Conservation (phyloP, 257 asterid species). For the Parsonsia alboflavescens region DNA sequence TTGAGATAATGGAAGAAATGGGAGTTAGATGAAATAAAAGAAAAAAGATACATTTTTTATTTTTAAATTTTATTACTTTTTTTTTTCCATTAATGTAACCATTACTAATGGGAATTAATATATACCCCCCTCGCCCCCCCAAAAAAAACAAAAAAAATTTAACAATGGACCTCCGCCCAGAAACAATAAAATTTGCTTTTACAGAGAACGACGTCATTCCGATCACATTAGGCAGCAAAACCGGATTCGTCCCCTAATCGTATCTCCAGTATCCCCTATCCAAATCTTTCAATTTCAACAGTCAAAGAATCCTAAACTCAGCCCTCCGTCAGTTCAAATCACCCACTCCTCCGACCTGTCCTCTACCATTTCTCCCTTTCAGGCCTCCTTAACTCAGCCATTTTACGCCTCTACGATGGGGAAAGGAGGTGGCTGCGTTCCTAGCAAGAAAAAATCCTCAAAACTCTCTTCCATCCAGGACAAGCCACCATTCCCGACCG, state of each 20-base stretch:
- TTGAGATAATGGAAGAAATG: too few species aligned
- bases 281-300: neutral
- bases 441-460: constrained; percentile 60
- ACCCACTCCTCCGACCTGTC: neutral
- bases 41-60: too few species aligned
- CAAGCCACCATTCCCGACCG: constrained; percentile 12
- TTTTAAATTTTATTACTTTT: too few species aligned
- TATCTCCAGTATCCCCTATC: neutral
- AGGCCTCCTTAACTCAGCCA: neutral
- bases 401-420: constrained; percentile 42
- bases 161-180: neutral
- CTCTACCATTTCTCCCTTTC: neutral
- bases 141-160: too few species aligned
- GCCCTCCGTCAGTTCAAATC: neutral
- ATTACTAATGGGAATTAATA: too few species aligned
- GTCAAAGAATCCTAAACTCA: neutral
- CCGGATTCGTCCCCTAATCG: neutral
- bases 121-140: too few species aligned
- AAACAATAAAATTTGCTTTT: too few species aligned
- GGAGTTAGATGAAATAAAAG: too few species aligned
- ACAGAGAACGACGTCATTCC: neutral
- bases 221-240: neutral
- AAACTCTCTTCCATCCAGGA: constrained; percentile 26
- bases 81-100: too few species aligned
- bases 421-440: constrained; percentile 91